These are phyloP conservation scores for Cercospora sp. DNA, from an alignment of 2,329 filamentous ascomycete species.

Conservation along the genomic window DNA sequence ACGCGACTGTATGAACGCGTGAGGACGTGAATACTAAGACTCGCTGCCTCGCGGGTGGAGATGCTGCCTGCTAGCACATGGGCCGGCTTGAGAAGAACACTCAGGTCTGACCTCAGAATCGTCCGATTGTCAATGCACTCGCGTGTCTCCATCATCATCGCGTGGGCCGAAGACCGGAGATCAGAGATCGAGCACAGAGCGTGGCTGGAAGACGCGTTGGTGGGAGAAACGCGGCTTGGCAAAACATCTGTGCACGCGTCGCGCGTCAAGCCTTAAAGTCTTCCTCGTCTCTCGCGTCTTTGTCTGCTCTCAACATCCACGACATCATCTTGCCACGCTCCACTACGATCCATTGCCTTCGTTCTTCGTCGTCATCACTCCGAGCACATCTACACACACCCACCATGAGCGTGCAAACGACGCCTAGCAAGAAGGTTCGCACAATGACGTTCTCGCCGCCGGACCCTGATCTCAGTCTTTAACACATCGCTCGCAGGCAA, in stretches of 20 bases:
- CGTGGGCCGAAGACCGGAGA: conserved; percentile 9
- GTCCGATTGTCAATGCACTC: conserved; percentile 10
- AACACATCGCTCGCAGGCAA: conserved; percentile 61
- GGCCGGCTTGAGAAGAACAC: not conserved
- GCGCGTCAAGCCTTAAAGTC: conserved; percentile 14
- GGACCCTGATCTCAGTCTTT: conserved; percentile 41
- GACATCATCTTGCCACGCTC: conserved; percentile 19
- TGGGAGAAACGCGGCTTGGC: conserved; percentile 8
- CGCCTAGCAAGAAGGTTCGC: conserved; percentile 71
- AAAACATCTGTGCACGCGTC: conserved; percentile 12
- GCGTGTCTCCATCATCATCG: conserved; percentile 1
- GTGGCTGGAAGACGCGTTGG: conserved; percentile 18
- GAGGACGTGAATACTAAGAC: not conserved
- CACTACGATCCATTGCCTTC: conserved; percentile 17
- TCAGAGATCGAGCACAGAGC: conserved; percentile 3
- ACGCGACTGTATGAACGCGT: not conserved
- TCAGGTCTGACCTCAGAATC: conserved; percentile 2
- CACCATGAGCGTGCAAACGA: conserved; percentile 64
- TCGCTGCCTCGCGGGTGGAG: not conserved
- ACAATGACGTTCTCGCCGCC: conserved; percentile 42
- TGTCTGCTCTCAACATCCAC: conserved; percentile 13
- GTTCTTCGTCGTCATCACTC: conserved; percentile 13
- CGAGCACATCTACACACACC: conserved; percentile 23
- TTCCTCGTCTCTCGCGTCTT: conserved; percentile 17
- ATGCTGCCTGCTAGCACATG: not conserved